These are phyloP conservation scores for Chrysosporium keratinophilum DNA, from an alignment of 2,329 filamentous ascomycete species.

Conservation along the genomic window DNA sequence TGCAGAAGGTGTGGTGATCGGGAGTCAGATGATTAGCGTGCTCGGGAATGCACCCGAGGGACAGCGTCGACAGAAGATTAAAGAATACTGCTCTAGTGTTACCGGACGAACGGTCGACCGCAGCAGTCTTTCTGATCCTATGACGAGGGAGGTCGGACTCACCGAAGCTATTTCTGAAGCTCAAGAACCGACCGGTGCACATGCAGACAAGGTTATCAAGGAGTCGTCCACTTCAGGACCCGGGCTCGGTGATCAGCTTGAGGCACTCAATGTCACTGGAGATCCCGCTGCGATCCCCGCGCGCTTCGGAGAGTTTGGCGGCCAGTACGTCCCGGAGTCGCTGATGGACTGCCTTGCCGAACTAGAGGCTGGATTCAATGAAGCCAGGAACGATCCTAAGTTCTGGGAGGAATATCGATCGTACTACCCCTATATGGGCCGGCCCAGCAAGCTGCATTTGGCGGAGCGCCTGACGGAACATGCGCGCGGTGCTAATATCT, in stretches of 20 bases:
- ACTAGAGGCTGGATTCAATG: constrained; percentile 81
- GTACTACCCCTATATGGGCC: constrained; percentile 95
- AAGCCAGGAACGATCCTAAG: constrained; percentile 70
- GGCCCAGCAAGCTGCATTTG: constrained; percentile 81
- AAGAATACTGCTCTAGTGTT: constrained; percentile 74
- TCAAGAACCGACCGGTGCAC: constrained; percentile 46
- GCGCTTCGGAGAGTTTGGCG: constrained; percentile 90
- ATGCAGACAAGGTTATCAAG: constrained; percentile 39
- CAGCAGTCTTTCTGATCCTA: constrained; percentile 33
- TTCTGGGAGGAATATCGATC: constrained; percentile 98
- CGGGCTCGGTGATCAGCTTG: constrained; percentile 70
- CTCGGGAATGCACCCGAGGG: constrained; percentile 59
- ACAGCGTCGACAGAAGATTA: constrained; percentile 59
- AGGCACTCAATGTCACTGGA: constrained; percentile 61
- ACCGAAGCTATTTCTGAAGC: constrained; percentile 56
- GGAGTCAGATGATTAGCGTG: constrained; percentile 83
- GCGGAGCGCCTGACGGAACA: constrained; percentile 80
- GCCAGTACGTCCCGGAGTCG: constrained; percentile 94
- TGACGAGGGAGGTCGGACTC: constrained; percentile 58
- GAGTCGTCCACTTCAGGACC: constrained; percentile 47
- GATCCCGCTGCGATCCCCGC: constrained; percentile 56
- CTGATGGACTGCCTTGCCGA: constrained; percentile 93
- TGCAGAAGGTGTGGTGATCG: constrained; percentile 91
- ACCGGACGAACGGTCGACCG: constrained; percentile 46
- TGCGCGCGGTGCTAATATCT: constrained; percentile 89